A percentile compares a stretch with the other conserved stretches of the same genome.
Evolutionary conservation across 257 asterid species (phyloP).

Genomic region (Solanum stenotomum): DNA sequence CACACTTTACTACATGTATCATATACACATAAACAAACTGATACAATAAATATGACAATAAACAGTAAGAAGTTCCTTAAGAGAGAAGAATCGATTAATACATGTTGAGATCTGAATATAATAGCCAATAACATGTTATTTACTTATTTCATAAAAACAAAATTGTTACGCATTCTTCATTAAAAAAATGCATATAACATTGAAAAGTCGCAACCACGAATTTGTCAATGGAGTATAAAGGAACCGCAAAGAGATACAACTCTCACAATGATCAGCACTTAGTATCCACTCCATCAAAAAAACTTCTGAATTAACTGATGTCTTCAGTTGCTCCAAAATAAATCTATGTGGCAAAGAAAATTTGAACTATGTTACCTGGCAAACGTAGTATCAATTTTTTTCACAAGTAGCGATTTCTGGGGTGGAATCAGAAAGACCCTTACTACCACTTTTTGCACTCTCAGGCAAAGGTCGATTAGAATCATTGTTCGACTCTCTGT

Average conservation of each 20-base stretch:
- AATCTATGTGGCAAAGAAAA: not conserved
- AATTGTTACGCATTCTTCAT: not conserved
- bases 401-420: conserved; percentile 55
- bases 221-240: not conserved
- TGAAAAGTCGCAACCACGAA: not conserved
- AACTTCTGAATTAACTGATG: no score
- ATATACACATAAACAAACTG: no score
- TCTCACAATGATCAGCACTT: not conserved
- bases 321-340: no score
- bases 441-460: conserved; percentile 12
- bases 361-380: conserved; percentile 34
- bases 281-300: not conserved
- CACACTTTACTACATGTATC: no score
- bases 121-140: no score
- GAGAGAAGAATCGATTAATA: no score
- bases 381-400: conserved; percentile 22
- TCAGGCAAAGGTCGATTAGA: not conserved
- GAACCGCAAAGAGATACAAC: not conserved
- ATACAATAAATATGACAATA: no score
- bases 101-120: no score
- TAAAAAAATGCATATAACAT: not conserved
- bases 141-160: not conserved
- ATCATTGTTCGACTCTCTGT: no score
- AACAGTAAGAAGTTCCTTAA: no score
- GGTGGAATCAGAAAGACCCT: conserved; percentile 41